phyloP scores from a whole-genome alignment of 441 rosid genomes.

The Gossypium davidsonii region DNA sequence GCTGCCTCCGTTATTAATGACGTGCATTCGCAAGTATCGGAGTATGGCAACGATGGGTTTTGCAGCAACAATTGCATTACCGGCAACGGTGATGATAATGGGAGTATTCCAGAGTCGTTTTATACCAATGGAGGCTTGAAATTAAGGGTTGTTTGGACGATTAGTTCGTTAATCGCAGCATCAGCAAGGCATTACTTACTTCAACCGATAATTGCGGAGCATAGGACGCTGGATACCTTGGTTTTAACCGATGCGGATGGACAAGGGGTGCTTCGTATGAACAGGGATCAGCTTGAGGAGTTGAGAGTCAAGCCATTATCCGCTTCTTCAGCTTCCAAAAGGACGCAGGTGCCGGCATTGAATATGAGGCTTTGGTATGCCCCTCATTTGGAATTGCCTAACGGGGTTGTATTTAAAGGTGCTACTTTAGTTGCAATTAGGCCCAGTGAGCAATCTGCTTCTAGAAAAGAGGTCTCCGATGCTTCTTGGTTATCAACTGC shows the following conservation, averaged over 20 bases:
- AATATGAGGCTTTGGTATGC: constrained; percentile 94
- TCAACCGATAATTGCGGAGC: constrained; percentile 80
- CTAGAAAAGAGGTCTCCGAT: constrained; percentile 57
- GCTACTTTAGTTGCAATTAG: constrained; percentile 92
- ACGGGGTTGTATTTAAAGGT: constrained; percentile 69
- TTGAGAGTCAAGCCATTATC: constrained; percentile 76
- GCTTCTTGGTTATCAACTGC: constrained; percentile 69
- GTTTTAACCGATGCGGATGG: constrained; percentile 80
- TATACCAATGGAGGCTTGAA: constrained; percentile 91
- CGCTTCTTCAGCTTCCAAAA: constrained; percentile 76
- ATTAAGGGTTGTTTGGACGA: constrained; percentile 91
- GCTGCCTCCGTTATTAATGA: constrained; percentile 51
- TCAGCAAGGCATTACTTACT: constrained; percentile 88
- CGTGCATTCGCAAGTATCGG: constrained; percentile 20
- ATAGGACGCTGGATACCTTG: constrained; percentile 69
- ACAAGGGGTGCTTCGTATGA: constrained; percentile 85
- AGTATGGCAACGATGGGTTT: constrained; percentile 16
- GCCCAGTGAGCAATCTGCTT: constrained; percentile 55
- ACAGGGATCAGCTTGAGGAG: constrained; percentile 85
- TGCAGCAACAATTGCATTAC: neutral
- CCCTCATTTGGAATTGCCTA: constrained; percentile 65
- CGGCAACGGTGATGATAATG: constrained; percentile 39
- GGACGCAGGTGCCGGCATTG: constrained; percentile 85
- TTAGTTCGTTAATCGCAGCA: constrained; percentile 82
- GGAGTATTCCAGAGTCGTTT: constrained; percentile 86